Base-by-base conservation (phyloP, 371 early-diverging fungal species). In the Actinomortierella ambigua region DNA sequence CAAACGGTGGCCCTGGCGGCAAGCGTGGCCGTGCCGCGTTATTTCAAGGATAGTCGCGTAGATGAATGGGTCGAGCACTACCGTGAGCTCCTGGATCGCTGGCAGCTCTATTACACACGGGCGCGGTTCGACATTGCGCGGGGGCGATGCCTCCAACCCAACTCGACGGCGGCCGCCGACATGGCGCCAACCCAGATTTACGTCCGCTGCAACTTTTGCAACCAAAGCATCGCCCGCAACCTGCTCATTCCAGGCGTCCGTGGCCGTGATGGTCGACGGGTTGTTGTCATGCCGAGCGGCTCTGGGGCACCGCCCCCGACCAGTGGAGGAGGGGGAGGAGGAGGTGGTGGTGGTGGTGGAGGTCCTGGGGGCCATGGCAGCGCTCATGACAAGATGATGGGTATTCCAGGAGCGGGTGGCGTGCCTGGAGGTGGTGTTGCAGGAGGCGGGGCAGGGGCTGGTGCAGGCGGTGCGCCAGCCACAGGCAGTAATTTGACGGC, bases 151-250 rank as follows among this genome's bases (percentile, higher is more conserved):
- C 82, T 84, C 77, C 73, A 55, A 22, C 71, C 52, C 63, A 73
- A 67, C 67, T 80, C 69, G 52, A 55, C 61, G 39, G 71, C 81
- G 7, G 75, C 82, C 4, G 81, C 84, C 28, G 85, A 86, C 27
- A 82, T 88, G 50, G 82, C 88, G 0, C 83, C 93, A 15, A 89
- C 92, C 9, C 95, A 94, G 62, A 88, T 95, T 5, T 90, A 93
- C 63, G 88, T 95, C 28, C 88, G 95, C 41, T 98, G 98, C 76
- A 92, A 89, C 67, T 94, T 86, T 68, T 98, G 98, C 70, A 86
- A 88, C 50, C 90, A 91, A 71, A 82, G 86, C n/a, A 79, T 93
- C 55, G 87, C 88, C 2, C 88, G 90, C 56, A 85, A 80, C 64
- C 63, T 87, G 15, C 59, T 83, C 34, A 81, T 83, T 27, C 88